Evolutionary conservation across 805 yeast species (phyloP), one percentile per base, ranked within the genome.

Genomic region (Geotrichum ghanense): DNA sequence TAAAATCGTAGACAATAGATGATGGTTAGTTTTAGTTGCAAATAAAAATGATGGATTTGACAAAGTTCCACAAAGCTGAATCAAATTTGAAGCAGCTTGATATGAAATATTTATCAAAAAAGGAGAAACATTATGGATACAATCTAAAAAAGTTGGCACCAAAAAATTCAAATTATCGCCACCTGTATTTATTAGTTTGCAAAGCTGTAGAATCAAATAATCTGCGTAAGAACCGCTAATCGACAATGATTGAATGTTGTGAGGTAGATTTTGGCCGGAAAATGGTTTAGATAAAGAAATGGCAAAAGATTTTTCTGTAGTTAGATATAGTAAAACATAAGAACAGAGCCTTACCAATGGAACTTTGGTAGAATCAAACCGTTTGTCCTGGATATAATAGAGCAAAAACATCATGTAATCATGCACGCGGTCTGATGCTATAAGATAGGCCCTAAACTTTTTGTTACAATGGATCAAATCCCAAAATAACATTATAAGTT

Each of bases 391-490:
- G 43, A 85, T 67, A 59, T 83, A 76, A 60, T 74, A 83, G 5
- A 79, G 56, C 17, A 83, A 61, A 1, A 73, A 62, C 0, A 83
- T 65, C 40, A 75, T 60, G 37, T 83, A 60, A 53, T 81, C 81
- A 24, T 72, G 67, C 1, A 79, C 73, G 50, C 70, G 69, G 41
- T 70, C 67, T 12, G 70, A 68, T 2, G 71, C 62, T 24, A 78
- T 63, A 44, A 69, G 47, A 41, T 55, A 59, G 20, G 50, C 50
- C 17, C 56, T 50, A 43, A 64, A 62, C 22, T 62, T 63, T 49
- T 69, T 69, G 63, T 90, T 90, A 54, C 87, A 79, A 57, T 85
- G 90, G 26, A 76, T 64, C 40, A 87, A 64, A 55, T 84, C 95
- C 84, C 95, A 85, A 14, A 83, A 53, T 6, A 89, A 58, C 58